A percentile compares a stretch with the other conserved stretches of the same genome.
phyloP scores from a whole-genome alignment of 1,284 basidiomycete genomes.

The Neotropicomus parvogracilis region DNA sequence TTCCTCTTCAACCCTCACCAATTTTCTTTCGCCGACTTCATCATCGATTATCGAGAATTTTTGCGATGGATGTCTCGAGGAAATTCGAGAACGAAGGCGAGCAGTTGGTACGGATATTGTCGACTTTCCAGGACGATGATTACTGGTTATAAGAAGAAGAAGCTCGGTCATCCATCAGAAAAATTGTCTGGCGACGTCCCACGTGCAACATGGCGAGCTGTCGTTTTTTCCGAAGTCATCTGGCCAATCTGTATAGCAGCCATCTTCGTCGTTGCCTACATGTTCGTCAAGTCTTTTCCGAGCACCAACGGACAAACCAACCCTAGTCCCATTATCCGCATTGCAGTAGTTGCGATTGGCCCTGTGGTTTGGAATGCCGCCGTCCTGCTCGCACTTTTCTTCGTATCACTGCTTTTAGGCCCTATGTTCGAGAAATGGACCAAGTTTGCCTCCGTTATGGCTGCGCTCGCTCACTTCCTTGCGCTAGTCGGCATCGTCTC shows the following conservation, averaged over 20 bases:
- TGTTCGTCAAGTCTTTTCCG: conserved; percentile 88
- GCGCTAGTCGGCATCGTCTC: conserved; percentile 78
- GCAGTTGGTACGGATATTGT: conserved; percentile 98
- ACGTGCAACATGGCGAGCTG: conserved; percentile 82
- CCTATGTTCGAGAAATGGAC: conserved; percentile 85
- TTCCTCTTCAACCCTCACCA: conserved; percentile 99
- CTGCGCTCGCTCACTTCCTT: conserved; percentile 80
- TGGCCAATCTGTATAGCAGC: conserved; percentile 76
- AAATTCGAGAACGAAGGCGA: conserved; percentile 91
- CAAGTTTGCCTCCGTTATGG: conserved; percentile 88
- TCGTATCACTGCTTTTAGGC: conserved; percentile 87
- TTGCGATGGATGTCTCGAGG: conserved; percentile 97
- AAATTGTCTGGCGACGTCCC: conserved; percentile 91
- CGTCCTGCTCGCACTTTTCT: conserved; percentile 82
- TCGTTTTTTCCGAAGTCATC: conserved; percentile 84
- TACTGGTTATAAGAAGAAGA: conserved; percentile 98
- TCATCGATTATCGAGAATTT: conserved; percentile 97
- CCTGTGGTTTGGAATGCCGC: conserved; percentile 96
- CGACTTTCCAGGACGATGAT: conserved; percentile 93
- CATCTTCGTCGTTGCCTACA: conserved; percentile 83
- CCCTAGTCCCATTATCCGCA: conserved; percentile 84
- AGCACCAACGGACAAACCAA: conserved; percentile 56
- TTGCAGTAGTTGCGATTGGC: conserved; percentile 87
- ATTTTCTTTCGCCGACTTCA: conserved; percentile 92
- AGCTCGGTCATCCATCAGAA: conserved; percentile 92